Conservation (phyloP, 441 rosid species). For the Monsonia emarginata region DNA sequence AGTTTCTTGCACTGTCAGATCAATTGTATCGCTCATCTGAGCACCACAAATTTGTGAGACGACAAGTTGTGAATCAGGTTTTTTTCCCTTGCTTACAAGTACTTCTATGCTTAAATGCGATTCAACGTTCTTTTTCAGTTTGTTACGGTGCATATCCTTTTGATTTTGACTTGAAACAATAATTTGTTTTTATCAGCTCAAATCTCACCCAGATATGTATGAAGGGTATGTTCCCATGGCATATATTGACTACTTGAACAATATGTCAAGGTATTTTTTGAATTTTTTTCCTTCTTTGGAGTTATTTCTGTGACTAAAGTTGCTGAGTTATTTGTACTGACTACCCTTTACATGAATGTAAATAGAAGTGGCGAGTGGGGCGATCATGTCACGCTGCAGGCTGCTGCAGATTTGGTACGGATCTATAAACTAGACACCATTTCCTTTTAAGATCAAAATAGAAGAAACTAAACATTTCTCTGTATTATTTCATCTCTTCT, state of each 20-base stretch:
- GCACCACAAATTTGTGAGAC: conserved; percentile 54
- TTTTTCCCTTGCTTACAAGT: conserved; percentile 10
- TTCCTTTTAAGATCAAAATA: neutral
- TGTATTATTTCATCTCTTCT: neutral
- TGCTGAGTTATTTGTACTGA: conserved; percentile 10
- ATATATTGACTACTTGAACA: conserved; percentile 35
- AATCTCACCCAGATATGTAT: conserved; percentile 24
- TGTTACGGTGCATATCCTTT: neutral
- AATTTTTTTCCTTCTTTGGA: neutral
- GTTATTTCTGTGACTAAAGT: neutral
- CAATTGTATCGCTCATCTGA: conserved; percentile 60
- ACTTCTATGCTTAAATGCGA: neutral
- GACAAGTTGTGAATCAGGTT: conserved; percentile 55
- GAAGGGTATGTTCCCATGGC: conserved; percentile 51
- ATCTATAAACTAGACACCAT: neutral
- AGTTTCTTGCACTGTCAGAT: conserved; percentile 86
- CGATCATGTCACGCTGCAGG: conserved; percentile 47
- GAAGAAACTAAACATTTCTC: neutral
- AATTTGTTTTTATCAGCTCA: conserved; percentile 32
- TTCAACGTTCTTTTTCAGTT: neutral
- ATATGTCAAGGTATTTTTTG: conserved; percentile 31
- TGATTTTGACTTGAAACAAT: conserved; percentile 11
- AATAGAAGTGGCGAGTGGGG: conserved; percentile 43
- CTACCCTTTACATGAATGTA: conserved; percentile 1
- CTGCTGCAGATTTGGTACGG: conserved; percentile 39